phyloP scores from a whole-genome alignment of 768 basidiomycete genomes.

The Xerocomellus amylosporus region DNA sequence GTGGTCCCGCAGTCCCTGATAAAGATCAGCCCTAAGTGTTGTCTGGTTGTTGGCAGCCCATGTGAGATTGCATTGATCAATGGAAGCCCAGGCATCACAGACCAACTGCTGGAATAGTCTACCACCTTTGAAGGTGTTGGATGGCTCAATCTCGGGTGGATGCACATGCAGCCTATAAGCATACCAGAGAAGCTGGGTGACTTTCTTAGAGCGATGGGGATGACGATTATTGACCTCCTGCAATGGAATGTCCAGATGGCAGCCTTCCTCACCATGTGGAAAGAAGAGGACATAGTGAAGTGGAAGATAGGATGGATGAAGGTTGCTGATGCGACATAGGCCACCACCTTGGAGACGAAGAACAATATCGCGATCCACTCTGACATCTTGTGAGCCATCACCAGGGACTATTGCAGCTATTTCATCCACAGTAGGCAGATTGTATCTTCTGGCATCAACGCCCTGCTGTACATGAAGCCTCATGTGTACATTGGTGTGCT shows the following conservation, averaged over 20 bases:
- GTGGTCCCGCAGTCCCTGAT: constrained; percentile 36
- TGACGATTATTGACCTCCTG: background rate
- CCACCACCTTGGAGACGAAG: constrained; percentile 13
- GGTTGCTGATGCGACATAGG: constrained; percentile 33
- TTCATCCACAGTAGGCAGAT: constrained; percentile 42
- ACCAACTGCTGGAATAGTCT: constrained; percentile 45
- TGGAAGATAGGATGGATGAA: constrained; percentile 35
- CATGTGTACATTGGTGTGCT: constrained; percentile 13
- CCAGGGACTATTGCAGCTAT: constrained; percentile 43
- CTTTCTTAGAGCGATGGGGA: constrained; percentile 11
- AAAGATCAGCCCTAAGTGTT: constrained; percentile 33
- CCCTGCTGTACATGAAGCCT: constrained; percentile 3
- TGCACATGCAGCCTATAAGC: constrained; percentile 34
- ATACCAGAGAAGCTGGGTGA: constrained; percentile 31
- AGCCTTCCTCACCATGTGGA: constrained; percentile 39
- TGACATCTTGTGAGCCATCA: constrained; percentile 15
- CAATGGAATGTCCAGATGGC: constrained; percentile 29
- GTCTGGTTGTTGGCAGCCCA: constrained; percentile 37
- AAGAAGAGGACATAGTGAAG: constrained; percentile 47
- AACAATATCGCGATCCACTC: constrained; percentile 35
- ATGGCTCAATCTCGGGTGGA: constrained; percentile 5
- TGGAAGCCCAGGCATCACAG: constrained; percentile 44
- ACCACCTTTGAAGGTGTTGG: constrained; percentile 34
- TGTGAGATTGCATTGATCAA: constrained; percentile 39
- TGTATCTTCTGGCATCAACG: constrained; percentile 38